Evolutionary conservation across 768 basidiomycete genomes (phyloP).

Genomic region (Serendipita sp.): DNA sequence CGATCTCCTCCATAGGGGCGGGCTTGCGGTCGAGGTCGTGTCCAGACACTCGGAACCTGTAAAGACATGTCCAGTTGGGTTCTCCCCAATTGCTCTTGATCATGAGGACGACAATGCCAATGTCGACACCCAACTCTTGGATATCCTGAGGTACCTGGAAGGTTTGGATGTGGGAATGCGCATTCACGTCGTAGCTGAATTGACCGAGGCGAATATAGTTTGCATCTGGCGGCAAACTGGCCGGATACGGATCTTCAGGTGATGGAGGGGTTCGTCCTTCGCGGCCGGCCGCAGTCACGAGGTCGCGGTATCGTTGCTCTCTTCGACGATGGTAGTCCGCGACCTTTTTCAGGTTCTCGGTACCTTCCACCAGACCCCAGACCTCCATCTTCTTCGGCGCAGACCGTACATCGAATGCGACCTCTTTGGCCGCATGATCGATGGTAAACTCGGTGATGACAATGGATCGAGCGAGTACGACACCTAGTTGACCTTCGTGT

Average conservation of each 20-base stretch:
- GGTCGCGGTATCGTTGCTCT: conserved; percentile 5
- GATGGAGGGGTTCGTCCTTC: conserved; percentile 11
- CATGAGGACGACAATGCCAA: conserved; percentile 67
- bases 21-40: not conserved
- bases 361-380: conserved; percentile 76
- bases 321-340: conserved; percentile 28
- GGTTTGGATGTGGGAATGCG: conserved; percentile 51
- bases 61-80: conserved; percentile 73
- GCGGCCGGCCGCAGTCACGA: conserved; percentile 15
- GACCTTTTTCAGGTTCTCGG: conserved; percentile 49
- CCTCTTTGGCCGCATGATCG: conserved; percentile 73
- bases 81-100: conserved; percentile 80
- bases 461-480: conserved; percentile 50
- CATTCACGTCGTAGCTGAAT: conserved; percentile 45
- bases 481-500: conserved; percentile 60
- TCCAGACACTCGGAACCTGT: conserved; percentile 70
- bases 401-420: conserved; percentile 63
- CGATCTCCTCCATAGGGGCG: not conserved
- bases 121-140: conserved; percentile 55
- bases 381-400: conserved; percentile 81
- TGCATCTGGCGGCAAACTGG: conserved; percentile 19
- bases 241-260: conserved; percentile 21
- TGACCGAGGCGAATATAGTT: conserved; percentile 48
- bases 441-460: conserved; percentile 54
- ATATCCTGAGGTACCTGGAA: conserved; percentile 61